These are phyloP conservation scores for Dryadomyces quercivorus DNA, from an alignment of 2,329 filamentous ascomycete genomes.

Conservation along the genomic window DNA sequence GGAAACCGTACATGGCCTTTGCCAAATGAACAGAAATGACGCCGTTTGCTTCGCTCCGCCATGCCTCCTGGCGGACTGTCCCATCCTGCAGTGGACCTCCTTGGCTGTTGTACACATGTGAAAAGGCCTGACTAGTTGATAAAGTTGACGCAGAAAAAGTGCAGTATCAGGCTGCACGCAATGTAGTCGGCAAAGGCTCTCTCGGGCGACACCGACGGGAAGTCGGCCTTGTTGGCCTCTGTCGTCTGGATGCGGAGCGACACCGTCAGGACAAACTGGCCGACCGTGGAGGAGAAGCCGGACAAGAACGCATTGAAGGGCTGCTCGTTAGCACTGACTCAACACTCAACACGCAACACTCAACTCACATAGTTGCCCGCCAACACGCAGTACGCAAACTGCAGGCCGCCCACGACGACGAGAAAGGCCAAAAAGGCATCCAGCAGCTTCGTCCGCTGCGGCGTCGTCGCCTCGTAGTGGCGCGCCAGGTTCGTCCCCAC, in stretches of 20 bases:
- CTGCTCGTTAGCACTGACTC: constrained; percentile 51
- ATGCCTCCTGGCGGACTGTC: neutral
- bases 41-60: neutral
- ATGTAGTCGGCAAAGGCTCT: constrained; percentile 94
- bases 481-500: constrained; percentile 61
- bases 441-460: constrained; percentile 83
- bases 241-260: constrained; percentile 87
- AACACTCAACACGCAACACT: constrained; percentile 85
- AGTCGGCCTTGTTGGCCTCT: constrained; percentile 66
- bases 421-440: constrained; percentile 87
- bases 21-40: neutral
- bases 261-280: constrained; percentile 89
- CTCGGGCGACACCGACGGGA: constrained; percentile 66
- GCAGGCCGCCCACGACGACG: constrained; percentile 71
- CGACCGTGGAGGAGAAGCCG: constrained; percentile 87
- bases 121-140: constrained; percentile 56
- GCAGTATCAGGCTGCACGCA: constrained; percentile 85
- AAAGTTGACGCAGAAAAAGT: constrained; percentile 99
- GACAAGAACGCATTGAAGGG: constrained; percentile 98
- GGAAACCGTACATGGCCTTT: neutral
- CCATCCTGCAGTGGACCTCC: too few species aligned
- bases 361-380: constrained; percentile 83
- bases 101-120: neutral
- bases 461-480: constrained; percentile 69
- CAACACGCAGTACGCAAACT: constrained; percentile 86